Evolutionary conservation across 139 green algal species (phyloP), one percentile per base, ranked within the genome.

Genomic region (Chlorella sp.): DNA sequence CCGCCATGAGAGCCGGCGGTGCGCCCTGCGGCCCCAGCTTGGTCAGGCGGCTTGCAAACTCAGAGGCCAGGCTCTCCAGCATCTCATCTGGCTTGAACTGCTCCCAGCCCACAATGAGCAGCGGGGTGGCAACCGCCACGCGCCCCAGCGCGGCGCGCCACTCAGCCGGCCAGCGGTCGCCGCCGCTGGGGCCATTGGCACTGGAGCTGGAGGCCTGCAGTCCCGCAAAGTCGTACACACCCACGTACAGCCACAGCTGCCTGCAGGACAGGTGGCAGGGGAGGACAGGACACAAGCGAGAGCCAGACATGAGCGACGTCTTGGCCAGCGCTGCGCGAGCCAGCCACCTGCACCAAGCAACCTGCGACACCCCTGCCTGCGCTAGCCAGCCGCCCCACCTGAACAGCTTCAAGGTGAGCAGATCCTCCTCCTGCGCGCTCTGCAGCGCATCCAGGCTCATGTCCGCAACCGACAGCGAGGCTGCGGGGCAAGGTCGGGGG

Each of bases 211-310:
- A 3, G 51, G 12, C 9, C 21, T 39, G 60, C 71, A 90, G 41
- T 26, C 80, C 86, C 21, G 81, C 86, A 76, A 93, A 83, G 73
- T 87, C 86, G 86, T 92, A 90, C 65, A 96, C 73, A 3, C 85
- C 88, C 0, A 84, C 70, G 83, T 96, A 93, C 28, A 97, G 88
- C 94, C 94, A 97, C 4, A 96, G 82, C 71, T 90, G 88, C 47
- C 94, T 82, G 57, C 72, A 39, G 1, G 39, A 39, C 18, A 23
- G n/a, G n/a, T n/a, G n/a, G n/a, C n/a, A n/a, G n/a, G n/a, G n/a
- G n/a, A n/a, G n/a, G n/a, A n/a, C n/a, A n/a, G 1, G 39, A 39
- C 18, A 23, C 4, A 11, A 7, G 68, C 20, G 44, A 9, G 17
- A 11, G n/a, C n/a, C n/a, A n/a, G 39, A 44, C 69, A 36, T 36